A percentile compares a stretch with the other conserved stretches of the same genome.
Evolutionary conservation across 78 protist genomes (phyloP).

Genomic region (Cyanophora paradoxa): DNA sequence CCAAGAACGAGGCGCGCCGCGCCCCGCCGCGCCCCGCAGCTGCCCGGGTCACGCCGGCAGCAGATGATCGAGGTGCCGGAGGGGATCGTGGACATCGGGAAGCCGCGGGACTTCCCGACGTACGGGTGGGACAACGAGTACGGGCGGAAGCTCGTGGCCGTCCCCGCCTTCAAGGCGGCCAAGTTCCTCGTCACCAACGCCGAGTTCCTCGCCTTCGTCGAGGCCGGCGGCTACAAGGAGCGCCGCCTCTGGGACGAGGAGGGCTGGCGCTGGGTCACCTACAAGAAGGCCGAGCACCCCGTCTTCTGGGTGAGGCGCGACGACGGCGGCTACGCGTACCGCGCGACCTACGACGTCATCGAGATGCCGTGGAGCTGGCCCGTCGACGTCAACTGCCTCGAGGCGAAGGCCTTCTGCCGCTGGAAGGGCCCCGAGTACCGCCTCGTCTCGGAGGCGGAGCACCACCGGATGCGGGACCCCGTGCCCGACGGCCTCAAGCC

Average conservation of each 20-base stretch:
- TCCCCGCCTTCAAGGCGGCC: conserved; percentile 25
- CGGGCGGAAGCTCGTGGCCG: background rate
- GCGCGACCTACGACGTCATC: conserved; percentile 32
- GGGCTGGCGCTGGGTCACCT: conserved; percentile 47
- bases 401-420: conserved; percentile 52
- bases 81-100: background rate
- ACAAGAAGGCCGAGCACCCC: conserved; percentile 32
- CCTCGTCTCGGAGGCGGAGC: conserved; percentile 57
- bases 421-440: conserved; percentile 28
- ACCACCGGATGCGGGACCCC: conserved; percentile 14
- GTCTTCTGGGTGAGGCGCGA: conserved; percentile 39
- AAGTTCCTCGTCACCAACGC: conserved; percentile 54
- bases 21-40: background rate
- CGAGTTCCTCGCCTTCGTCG: conserved; percentile 50
- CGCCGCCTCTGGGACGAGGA: background rate
- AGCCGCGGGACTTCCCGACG: conserved; percentile 9
- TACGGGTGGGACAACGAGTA: conserved; percentile 70
- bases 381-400: conserved; percentile 56
- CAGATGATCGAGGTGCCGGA: background rate
- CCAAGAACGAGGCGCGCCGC: background rate
- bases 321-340: conserved; percentile 15
- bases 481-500: too few species aligned
- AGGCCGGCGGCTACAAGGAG: conserved; percentile 36
- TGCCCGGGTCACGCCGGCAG: background rate
- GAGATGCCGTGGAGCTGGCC: conserved; percentile 53